phyloP scores from a whole-genome alignment of 2,329 filamentous ascomycete species.

The Thielaviopsis punctulata region DNA sequence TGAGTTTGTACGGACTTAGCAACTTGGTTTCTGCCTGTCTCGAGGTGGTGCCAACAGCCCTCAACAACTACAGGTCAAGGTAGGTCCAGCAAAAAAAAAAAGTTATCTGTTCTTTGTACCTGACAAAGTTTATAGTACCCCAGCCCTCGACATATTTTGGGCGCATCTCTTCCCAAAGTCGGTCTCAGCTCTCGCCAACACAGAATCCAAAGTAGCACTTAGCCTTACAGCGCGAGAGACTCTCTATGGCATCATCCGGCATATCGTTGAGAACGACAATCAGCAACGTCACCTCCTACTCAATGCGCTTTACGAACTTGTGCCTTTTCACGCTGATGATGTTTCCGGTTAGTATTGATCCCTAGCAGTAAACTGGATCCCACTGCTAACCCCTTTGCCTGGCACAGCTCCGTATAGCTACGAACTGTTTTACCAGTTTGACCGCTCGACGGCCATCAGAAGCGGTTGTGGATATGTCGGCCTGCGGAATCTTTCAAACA shows the following conservation, averaged over 20 bases:
- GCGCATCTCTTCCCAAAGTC: neutral
- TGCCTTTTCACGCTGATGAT: neutral
- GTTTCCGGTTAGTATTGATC: neutral
- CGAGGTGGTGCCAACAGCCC: neutral
- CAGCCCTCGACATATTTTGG: neutral
- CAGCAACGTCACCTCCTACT: neutral
- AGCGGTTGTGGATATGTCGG: constrained; percentile 72
- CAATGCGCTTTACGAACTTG: neutral
- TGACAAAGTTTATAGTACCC: neutral
- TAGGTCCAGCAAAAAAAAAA: neutral
- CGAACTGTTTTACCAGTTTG: constrained; percentile 43
- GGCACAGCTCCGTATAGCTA: constrained; percentile 36
- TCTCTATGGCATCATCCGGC: neutral
- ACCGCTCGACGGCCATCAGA: constrained; percentile 51
- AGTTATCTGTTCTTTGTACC: neutral
- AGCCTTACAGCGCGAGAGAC: neutral
- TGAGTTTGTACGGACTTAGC: neutral
- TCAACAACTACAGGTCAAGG: neutral
- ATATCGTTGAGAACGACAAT: neutral
- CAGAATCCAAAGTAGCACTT: neutral
- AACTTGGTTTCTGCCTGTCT: neutral
- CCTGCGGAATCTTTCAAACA: constrained; percentile 81
- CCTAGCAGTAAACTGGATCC: neutral
- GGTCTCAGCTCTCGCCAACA: neutral
- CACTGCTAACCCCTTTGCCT: neutral